Percentiles rank a stretch among this genome's conserved stretches.
Evolutionary conservation across 208 protist genomes (phyloP).

Genomic region (Leishmania arabica): DNA sequence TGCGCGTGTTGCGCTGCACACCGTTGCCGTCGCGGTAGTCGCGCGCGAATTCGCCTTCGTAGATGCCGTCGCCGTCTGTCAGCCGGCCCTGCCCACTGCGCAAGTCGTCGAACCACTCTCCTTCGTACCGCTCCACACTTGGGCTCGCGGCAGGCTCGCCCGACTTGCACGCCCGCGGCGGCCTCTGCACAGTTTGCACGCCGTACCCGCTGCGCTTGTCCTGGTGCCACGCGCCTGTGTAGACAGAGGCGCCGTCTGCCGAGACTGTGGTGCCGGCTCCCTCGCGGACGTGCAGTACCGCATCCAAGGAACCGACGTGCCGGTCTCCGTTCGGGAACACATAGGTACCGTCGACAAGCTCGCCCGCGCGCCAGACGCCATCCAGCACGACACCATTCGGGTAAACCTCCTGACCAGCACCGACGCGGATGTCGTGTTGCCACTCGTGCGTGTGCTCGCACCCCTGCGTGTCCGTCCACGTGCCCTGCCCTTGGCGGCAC

Average conservation of each 20-base stretch:
- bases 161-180: neutral
- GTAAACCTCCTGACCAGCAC: conserved; percentile 56
- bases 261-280: conserved; percentile 79
- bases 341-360: conserved; percentile 53
- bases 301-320: conserved; percentile 76
- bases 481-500: conserved; percentile 62
- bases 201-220: conserved; percentile 77
- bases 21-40: conserved; percentile 72
- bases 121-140: conserved; percentile 63
- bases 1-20: conserved; percentile 42
- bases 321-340: conserved; percentile 80
- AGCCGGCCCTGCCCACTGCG: conserved; percentile 77
- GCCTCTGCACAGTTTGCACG: conserved; percentile 16
- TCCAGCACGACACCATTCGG: conserved; percentile 59
- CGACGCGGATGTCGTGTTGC: conserved; percentile 56
- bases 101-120: conserved; percentile 65
- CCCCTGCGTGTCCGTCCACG: conserved; percentile 32
- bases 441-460: conserved; percentile 73
- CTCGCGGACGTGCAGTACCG: conserved; percentile 43
- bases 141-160: conserved; percentile 19
- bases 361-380: conserved; percentile 62
- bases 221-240: conserved; percentile 77
- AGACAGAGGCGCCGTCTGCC: conserved; percentile 64
- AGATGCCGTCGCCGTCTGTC: conserved; percentile 53
- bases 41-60: conserved; percentile 71